Percentiles rank a stretch among this genome's conserved stretches.
Evolutionary conservation across 306 rosid genomes (phyloP).

Genomic region (Pterocarpus santalinus): DNA sequence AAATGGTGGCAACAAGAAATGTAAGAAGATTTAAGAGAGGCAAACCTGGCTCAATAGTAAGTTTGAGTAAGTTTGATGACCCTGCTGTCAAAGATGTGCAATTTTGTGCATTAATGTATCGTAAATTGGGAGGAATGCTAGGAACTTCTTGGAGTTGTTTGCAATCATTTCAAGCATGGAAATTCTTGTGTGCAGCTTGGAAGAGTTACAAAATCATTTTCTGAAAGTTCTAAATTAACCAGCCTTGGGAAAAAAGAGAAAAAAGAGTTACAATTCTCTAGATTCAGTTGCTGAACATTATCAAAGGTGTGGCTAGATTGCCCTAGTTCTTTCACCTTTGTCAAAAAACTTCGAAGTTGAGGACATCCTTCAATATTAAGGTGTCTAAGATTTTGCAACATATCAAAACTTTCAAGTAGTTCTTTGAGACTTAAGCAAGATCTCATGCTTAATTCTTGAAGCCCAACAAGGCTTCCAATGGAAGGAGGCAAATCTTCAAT

Average conservation of each 20-base stretch:
- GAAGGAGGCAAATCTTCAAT: conserved; percentile 55
- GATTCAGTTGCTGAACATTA: conserved; percentile 48
- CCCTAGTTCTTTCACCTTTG: conserved; percentile 41
- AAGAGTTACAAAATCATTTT: conserved; percentile 45
- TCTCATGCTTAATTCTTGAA: conserved; percentile 50
- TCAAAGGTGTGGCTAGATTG: conserved; percentile 21
- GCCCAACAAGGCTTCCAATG: conserved; percentile 52
- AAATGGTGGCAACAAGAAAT: background rate
- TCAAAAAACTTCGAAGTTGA: conserved; percentile 38
- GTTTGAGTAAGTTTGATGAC: conserved; percentile 43
- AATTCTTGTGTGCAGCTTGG: conserved; percentile 47
- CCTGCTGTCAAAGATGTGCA: conserved; percentile 50
- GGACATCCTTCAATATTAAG: conserved; percentile 57
- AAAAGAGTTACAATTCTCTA: too few species aligned
- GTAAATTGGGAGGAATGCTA: conserved; percentile 45
- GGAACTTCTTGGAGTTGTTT: conserved; percentile 44
- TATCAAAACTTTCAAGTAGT: conserved; percentile 42
- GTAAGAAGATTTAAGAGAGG: background rate
- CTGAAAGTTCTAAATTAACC: conserved; percentile 47
- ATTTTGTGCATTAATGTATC: conserved; percentile 48
- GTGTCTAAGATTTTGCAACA: conserved; percentile 50
- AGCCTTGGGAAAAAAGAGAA: conserved; percentile 50
- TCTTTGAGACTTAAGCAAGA: conserved; percentile 57
- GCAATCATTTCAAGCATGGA: conserved; percentile 42
- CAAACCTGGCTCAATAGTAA: conserved; percentile 45